Conservation (phyloP, 2,329 filamentous ascomycete species). For the Sarocladium kiliense region DNA sequence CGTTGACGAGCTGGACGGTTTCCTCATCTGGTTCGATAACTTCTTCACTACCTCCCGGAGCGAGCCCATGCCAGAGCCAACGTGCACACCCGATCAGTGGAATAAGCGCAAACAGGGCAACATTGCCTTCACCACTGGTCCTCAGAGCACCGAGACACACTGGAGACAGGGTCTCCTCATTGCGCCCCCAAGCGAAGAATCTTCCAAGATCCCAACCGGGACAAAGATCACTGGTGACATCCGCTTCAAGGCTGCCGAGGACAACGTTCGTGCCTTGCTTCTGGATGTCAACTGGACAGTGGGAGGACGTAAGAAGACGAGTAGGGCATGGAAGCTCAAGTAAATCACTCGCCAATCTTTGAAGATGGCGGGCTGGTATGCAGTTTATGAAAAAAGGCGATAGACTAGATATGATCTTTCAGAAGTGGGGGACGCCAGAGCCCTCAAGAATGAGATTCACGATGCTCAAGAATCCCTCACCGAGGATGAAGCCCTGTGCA, state of each 20-base stretch:
- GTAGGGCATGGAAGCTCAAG: conserved; percentile 47
- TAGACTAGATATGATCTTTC: not conserved
- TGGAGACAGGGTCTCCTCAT: conserved; percentile 84
- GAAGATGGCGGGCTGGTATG: not conserved
- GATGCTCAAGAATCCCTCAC: conserved; percentile 89
- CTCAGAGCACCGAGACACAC: conserved; percentile 71
- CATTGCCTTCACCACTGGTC: conserved; percentile 85
- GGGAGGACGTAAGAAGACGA: conserved; percentile 33
- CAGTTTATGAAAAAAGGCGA: not conserved
- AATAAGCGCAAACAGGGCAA: conserved; percentile 50
- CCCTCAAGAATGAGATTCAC: conserved; percentile 81
- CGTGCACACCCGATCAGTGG: conserved; percentile 60
- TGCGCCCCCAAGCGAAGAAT: conserved; percentile 52
- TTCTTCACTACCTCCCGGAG: conserved; percentile 69
- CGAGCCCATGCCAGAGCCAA: conserved; percentile 41
- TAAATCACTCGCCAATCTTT: conserved; percentile 19
- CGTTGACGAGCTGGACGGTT: conserved; percentile 73
- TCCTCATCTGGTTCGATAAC: conserved; percentile 89
- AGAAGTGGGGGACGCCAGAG: conserved; percentile 68
- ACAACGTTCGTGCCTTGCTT: conserved; percentile 64
- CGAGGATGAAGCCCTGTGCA: conserved; percentile 73
- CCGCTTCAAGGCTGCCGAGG: conserved; percentile 63
- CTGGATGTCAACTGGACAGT: conserved; percentile 60
- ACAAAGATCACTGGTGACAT: conserved; percentile 61
- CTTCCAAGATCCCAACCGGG: conserved; percentile 43